Evolutionary conservation across 805 yeast species (phyloP).

Genomic region (Starmerella bombi): DNA sequence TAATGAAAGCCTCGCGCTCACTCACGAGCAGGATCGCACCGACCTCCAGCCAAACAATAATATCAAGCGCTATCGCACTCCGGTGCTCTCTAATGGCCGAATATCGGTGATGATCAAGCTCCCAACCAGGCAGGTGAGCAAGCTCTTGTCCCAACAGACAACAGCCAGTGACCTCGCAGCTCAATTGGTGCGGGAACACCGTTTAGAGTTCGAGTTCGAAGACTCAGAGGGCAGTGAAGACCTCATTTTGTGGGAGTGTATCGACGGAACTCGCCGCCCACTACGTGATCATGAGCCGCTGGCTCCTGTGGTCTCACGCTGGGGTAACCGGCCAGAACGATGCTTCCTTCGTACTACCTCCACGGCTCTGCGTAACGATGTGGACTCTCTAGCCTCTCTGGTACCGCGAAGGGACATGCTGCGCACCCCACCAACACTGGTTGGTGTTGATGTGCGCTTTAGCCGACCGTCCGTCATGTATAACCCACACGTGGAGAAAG

Average conservation of each 20-base stretch:
- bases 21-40: not conserved
- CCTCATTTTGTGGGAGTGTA: conserved; percentile 25
- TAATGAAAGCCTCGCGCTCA: not conserved
- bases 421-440: conserved; percentile 16
- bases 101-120: conserved; percentile 17
- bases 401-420: conserved; percentile 26
- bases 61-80: not conserved
- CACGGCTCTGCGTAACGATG: conserved; percentile 19
- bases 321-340: conserved; percentile 13
- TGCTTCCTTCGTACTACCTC: conserved; percentile 19
- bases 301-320: conserved; percentile 15
- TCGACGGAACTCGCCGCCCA: conserved; percentile 22
- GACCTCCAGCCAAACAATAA: not conserved
- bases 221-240: conserved; percentile 17
- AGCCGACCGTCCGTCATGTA: conserved; percentile 16
- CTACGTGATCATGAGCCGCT: conserved; percentile 21
- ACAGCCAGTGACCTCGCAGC: conserved; percentile 15
- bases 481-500: conserved; percentile 10
- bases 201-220: conserved; percentile 22
- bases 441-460: conserved; percentile 15
- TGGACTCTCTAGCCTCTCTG: conserved; percentile 24
- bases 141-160: conserved; percentile 8
- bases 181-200: conserved; percentile 23
- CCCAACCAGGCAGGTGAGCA: conserved; percentile 22
- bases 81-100: not conserved